phyloP scores from a whole-genome alignment of 1,284 basidiomycete species.

The Hymenochaete sp. region DNA sequence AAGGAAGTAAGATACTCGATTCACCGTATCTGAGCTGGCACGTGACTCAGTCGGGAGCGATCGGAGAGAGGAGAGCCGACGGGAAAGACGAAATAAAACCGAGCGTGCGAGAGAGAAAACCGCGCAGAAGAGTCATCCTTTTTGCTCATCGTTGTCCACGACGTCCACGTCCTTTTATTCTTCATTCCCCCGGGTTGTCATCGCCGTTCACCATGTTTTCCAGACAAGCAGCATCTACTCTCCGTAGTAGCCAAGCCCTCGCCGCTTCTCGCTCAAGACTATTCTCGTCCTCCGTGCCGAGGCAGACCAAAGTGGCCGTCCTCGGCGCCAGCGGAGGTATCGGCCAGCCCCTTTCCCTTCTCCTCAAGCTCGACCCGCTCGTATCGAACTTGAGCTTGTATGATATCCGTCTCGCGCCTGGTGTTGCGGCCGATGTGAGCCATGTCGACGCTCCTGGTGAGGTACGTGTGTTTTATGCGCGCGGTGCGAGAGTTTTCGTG shows the following conservation, averaged over 20 bases:
- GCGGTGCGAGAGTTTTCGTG: neutral
- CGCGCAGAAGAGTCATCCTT: neutral
- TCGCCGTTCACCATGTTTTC: slow-evolving; percentile 52
- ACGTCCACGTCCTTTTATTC: neutral
- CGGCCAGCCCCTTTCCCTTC: slow-evolving; percentile 82
- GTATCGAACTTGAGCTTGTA: slow-evolving; percentile 75
- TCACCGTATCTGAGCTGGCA: too few species aligned
- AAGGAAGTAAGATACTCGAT: too few species aligned
- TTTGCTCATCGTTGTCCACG: slow-evolving; percentile 2
- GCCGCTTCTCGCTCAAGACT: too few species aligned
- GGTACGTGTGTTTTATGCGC: slow-evolving; percentile 47
- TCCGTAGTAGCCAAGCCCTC: slow-evolving; percentile 33
- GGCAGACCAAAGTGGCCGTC: slow-evolving; percentile 78
- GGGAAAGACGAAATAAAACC: neutral
- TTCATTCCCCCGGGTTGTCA: too few species aligned
- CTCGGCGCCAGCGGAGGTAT: slow-evolving; percentile 92
- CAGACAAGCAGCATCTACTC: slow-evolving; percentile 43
- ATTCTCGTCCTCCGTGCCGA: slow-evolving; percentile 72
- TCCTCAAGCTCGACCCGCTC: slow-evolving; percentile 81
- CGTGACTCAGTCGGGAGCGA: too few species aligned
- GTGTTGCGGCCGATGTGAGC: slow-evolving; percentile 88
- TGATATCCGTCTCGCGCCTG: slow-evolving; percentile 88
- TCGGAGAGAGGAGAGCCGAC: too few species aligned
- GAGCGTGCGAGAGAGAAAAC: neutral
- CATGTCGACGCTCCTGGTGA: slow-evolving; percentile 89